phyloP scores from a whole-genome alignment of 108 stramenopile species.

The Cyclotella cryptica region DNA sequence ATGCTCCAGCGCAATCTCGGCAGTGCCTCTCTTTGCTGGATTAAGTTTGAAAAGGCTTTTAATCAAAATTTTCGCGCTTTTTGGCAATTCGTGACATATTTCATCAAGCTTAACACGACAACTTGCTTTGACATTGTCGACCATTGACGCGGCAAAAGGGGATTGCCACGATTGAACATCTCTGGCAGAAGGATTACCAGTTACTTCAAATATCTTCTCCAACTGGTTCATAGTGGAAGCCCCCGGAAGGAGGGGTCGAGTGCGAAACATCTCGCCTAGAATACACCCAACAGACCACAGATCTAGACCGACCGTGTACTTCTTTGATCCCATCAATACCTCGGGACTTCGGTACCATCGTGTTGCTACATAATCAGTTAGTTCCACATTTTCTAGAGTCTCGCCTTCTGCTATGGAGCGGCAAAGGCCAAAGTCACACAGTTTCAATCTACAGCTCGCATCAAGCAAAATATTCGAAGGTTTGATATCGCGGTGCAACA shows the following conservation, averaged over 20 bases:
- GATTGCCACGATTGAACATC: slow-evolving; percentile 69
- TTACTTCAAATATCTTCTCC: slow-evolving; percentile 74
- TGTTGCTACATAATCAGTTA: slow-evolving; percentile 91
- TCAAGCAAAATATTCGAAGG: slow-evolving; percentile 89
- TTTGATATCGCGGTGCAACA: slow-evolving; percentile 85
- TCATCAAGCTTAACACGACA: slow-evolving; percentile 61
- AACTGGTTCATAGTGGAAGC: slow-evolving; percentile 71
- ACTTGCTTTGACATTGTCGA: slow-evolving; percentile 63
- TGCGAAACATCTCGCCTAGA: slow-evolving; percentile 63
- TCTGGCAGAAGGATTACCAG: slow-evolving; percentile 57
- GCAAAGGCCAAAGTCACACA: slow-evolving; percentile 91
- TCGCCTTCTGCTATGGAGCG: slow-evolving; percentile 68
- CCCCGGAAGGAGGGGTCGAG: slow-evolving; percentile 71
- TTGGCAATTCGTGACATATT: slow-evolving; percentile 73
- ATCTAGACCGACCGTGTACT: slow-evolving; percentile 85
- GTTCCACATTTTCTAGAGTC: slow-evolving; percentile 58
- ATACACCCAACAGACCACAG: slow-evolving; percentile 88
- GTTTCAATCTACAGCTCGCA: slow-evolving; percentile 57
- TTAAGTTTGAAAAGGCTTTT: slow-evolving; percentile 72
- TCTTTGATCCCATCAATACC: slow-evolving; percentile 79
- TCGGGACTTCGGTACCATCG: slow-evolving; percentile 89
- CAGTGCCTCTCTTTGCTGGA: slow-evolving; percentile 70
- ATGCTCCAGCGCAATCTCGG: slow-evolving; percentile 73
- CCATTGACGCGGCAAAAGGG: slow-evolving; percentile 69
- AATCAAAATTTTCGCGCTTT: slow-evolving; percentile 71